A percentile compares a stretch with the other conserved stretches of the same genome.
These are phyloP conservation scores for Tetraselmis striata DNA, from an alignment of 139 green algal species.

Conservation along the genomic window DNA sequence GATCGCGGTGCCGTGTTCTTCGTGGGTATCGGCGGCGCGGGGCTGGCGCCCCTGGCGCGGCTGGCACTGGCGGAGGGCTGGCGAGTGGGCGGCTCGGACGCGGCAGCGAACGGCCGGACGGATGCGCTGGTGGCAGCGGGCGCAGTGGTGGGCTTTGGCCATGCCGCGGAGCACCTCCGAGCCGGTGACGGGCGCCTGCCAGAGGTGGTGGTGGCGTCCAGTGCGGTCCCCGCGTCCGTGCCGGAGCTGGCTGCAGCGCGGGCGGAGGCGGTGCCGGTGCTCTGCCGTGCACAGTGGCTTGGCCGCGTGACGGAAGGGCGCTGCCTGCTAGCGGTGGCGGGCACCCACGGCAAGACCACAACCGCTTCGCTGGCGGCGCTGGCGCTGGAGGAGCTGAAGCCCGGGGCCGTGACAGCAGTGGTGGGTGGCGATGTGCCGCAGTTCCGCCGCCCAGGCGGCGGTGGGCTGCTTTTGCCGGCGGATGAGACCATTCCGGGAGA, in stretches of 20 bases:
- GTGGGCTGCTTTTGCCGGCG: neutral
- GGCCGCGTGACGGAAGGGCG: neutral
- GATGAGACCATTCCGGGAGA: too few relatives aligned
- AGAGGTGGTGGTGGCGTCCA: neutral
- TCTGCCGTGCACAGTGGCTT: neutral
- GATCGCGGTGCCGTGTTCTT: neutral
- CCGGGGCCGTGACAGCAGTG: neutral
- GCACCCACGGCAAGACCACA: constrained; percentile 10
- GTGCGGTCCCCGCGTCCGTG: neutral
- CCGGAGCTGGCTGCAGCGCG: neutral
- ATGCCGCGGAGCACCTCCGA: neutral
- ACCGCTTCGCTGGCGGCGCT: neutral
- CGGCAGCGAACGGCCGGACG: neutral
- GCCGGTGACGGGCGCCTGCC: neutral
- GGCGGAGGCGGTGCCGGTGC: neutral
- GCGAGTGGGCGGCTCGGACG: constrained; percentile 3
- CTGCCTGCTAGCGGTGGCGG: constrained; percentile 2
- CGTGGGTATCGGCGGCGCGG: constrained; percentile 9
- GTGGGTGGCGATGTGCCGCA: neutral
- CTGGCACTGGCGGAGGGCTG: constrained; percentile 3
- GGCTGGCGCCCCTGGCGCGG: constrained; percentile 1
- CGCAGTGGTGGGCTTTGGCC: neutral
- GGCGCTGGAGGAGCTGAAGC: neutral
- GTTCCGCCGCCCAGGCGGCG: neutral
- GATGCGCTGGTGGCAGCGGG: neutral